A percentile compares a stretch with the other conserved stretches of the same genome.
These are phyloP conservation scores for Chromosphaera perkinsii DNA, from an alignment of 208 protist genomes.

Conservation along the genomic window DNA sequence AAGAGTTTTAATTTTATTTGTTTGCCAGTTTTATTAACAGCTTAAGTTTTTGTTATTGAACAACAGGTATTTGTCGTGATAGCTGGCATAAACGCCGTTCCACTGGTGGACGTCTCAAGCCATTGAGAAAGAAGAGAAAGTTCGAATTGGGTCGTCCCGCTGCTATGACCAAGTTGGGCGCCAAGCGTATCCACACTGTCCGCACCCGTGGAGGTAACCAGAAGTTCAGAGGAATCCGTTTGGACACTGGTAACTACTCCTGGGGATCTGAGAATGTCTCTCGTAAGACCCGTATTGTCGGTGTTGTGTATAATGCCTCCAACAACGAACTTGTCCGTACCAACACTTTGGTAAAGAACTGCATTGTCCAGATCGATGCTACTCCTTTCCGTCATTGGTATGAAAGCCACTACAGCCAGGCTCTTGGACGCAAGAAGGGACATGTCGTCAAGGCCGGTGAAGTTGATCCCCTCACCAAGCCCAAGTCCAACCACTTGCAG, in stretches of 20 bases:
- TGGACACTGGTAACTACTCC: conserved; percentile 96
- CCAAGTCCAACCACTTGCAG: conserved; percentile 32
- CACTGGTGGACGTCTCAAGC: conserved; percentile 66
- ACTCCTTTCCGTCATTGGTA: conserved; percentile 97
- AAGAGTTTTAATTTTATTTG: too few species aligned
- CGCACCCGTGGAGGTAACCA: conserved; percentile 92
- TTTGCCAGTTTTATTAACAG: too few species aligned
- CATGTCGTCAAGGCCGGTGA: conserved; percentile 54
- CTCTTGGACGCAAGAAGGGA: conserved; percentile 79
- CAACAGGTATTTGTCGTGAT: conserved; percentile 93
- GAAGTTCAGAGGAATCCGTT: conserved; percentile 95
- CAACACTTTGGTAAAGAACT: conserved; percentile 98
- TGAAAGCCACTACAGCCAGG: conserved; percentile 90
- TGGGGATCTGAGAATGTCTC: conserved; percentile 74
- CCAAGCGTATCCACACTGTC: conserved; percentile 77
- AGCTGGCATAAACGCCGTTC: conserved; percentile 93
- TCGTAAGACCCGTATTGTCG: conserved; percentile 77
- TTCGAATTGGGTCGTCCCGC: conserved; percentile 91
- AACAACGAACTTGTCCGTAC: conserved; percentile 99
- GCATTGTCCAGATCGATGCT: conserved; percentile 92
- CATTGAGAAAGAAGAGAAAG: conserved; percentile 85
- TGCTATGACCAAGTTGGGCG: conserved; percentile 89
- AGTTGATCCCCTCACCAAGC: conserved; percentile 42
- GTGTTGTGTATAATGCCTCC: conserved; percentile 99
- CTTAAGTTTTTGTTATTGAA: too few species aligned